Evolutionary conservation across 2,329 filamentous ascomycete genomes (phyloP).

Genomic region (Monosporascus sp.): DNA sequence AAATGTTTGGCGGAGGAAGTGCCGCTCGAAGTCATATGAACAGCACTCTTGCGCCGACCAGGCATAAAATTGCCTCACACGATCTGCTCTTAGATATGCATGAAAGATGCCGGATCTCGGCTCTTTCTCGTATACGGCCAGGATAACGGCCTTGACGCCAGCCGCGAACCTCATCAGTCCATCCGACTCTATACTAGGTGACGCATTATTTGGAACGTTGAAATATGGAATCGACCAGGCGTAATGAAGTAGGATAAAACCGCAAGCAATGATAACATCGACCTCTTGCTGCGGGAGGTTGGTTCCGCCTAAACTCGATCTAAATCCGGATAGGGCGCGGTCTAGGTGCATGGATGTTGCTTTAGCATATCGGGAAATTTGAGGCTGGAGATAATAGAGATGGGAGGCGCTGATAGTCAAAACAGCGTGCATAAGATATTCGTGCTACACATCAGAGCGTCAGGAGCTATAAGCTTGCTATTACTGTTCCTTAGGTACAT

Average conservation of each 20-base stretch:
- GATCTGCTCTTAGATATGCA: not conserved
- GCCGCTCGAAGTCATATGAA: slow-evolving; percentile 4
- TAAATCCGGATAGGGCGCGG: slow-evolving; percentile 2
- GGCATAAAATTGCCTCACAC: not conserved
- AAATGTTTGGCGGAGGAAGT: not conserved
- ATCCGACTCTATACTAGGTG: slow-evolving; percentile 2
- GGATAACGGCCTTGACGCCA: slow-evolving; percentile 4
- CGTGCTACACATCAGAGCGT: not conserved
- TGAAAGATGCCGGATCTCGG: not conserved
- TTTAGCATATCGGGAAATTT: not conserved
- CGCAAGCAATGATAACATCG: slow-evolving; percentile 4
- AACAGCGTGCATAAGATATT: slow-evolving; percentile 27
- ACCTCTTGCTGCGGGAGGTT: not conserved
- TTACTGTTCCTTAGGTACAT: not conserved
- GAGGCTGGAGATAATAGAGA: slow-evolving; percentile 2
- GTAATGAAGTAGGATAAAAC: slow-evolving; percentile 7
- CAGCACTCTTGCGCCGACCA: not conserved
- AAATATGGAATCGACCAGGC: slow-evolving; percentile 3
- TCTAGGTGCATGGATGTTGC: slow-evolving; percentile 1
- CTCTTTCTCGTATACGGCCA: not conserved
- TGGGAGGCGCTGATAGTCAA: slow-evolving; percentile 3
- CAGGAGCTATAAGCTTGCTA: not conserved
- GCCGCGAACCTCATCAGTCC: slow-evolving; percentile 1
- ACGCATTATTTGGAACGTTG: not conserved
- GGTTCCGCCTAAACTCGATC: not conserved